phyloP scores from a whole-genome alignment of 352 stramenopile genomes.

The Globisporangium heterothallicum region DNA sequence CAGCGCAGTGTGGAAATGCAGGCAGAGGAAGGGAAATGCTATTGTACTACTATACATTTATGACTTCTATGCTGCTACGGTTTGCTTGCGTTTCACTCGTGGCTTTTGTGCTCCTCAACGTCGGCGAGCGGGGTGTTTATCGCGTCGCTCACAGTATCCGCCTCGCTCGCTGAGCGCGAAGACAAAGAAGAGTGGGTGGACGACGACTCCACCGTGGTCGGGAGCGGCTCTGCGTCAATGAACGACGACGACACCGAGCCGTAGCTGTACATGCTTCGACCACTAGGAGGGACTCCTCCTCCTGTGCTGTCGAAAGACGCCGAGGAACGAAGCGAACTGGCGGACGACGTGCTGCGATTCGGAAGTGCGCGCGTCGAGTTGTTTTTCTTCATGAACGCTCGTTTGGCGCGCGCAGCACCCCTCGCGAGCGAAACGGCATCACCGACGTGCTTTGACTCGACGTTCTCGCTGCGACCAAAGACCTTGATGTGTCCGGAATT shows the following conservation, averaged over 20 bases:
- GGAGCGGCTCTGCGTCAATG: conserved; percentile 1
- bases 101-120: conserved; percentile 3
- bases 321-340: conserved; percentile 2
- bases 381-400: conserved; percentile 41
- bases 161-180: background rate
- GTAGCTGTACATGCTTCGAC: background rate
- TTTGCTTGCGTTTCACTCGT: background rate
- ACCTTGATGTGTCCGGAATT: conserved; percentile 37
- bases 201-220: conserved; percentile 8
- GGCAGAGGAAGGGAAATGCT: background rate
- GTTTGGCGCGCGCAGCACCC: conserved; percentile 45
- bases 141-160: background rate
- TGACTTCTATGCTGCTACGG: background rate
- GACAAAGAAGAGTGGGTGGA: conserved; percentile 2
- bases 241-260: conserved; percentile 10
- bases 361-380: conserved; percentile 14
- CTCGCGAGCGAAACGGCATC: conserved; percentile 46
- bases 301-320: conserved; percentile 6
- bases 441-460: conserved; percentile 38
- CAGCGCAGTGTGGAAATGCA: background rate
- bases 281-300: background rate
- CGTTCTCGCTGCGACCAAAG: conserved; percentile 66
- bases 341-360: conserved; percentile 13
- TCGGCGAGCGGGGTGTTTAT: background rate
- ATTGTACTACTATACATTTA: background rate